Percentiles rank a stretch among this genome's conserved stretches.
These are phyloP conservation scores for Viola odorata DNA, from an alignment of 345 rosid species.

Conservation along the genomic window DNA sequence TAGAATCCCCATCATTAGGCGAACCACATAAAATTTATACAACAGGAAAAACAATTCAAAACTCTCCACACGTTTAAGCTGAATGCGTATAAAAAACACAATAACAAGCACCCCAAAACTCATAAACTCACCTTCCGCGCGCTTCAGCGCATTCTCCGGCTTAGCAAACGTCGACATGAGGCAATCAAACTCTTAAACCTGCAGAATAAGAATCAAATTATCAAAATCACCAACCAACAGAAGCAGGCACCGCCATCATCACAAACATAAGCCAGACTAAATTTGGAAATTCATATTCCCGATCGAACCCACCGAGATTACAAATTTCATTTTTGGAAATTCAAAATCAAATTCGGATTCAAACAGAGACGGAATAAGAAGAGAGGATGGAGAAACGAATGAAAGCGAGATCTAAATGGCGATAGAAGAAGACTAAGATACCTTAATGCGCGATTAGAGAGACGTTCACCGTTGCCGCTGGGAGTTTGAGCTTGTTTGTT, in stretches of 20 bases:
- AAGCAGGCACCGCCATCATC: neutral
- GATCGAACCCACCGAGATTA: neutral
- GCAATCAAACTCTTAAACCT: conserved; percentile 14
- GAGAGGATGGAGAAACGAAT: no score
- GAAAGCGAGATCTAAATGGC: no score
- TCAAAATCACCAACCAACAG: neutral
- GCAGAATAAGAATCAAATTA: neutral
- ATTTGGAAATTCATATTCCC: neutral
- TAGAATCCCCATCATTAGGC: neutral
- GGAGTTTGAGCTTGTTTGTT: no score
- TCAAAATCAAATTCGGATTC: neutral
- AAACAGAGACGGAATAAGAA: no score
- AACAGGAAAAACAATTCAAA: neutral
- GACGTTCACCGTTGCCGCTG: no score
- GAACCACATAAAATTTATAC: neutral
- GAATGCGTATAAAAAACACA: neutral
- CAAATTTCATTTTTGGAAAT: neutral
- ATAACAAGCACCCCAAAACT: neutral
- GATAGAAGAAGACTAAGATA: no score
- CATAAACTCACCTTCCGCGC: conserved; percentile 69
- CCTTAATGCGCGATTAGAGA: no score
- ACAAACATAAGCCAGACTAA: neutral
- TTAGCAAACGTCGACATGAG: conserved; percentile 71
- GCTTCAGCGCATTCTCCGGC: conserved; percentile 87
- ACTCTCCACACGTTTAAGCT: neutral